These are phyloP conservation scores for Lenwebbia sp. DNA, from an alignment of 345 rosid species.

Conservation along the genomic window DNA sequence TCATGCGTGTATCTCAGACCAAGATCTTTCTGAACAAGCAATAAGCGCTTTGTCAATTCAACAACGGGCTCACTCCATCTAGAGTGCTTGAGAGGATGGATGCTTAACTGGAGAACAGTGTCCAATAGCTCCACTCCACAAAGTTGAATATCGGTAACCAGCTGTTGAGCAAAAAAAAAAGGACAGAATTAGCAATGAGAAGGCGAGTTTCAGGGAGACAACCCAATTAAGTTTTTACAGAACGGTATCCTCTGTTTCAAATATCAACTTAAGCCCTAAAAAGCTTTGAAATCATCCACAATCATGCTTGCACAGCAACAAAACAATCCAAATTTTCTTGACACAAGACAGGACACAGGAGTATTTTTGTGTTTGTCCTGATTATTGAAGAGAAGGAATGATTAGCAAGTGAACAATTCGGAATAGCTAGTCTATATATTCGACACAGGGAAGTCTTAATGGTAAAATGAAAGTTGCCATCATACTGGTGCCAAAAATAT, in stretches of 20 bases:
- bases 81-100: slow-evolving; percentile 24
- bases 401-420: neutral
- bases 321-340: neutral
- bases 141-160: slow-evolving; percentile 38
- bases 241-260: neutral
- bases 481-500: neutral
- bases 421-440: neutral
- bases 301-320: neutral
- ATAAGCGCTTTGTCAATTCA: slow-evolving; percentile 46
- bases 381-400: neutral
- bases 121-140: slow-evolving; percentile 51
- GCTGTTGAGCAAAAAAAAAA: slow-evolving; percentile 22
- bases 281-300: neutral
- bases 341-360: neutral
- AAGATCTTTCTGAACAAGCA: slow-evolving; percentile 58
- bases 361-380: neutral
- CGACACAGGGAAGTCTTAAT: neutral
- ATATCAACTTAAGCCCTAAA: neutral
- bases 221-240: neutral
- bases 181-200: neutral
- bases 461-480: neutral
- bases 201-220: neutral
- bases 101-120: slow-evolving; percentile 31
- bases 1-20: slow-evolving; percentile 38
- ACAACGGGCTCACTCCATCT: slow-evolving; percentile 32